Conservation (phyloP, 441 rosid species). For the Macaranga tanarius region DNA sequence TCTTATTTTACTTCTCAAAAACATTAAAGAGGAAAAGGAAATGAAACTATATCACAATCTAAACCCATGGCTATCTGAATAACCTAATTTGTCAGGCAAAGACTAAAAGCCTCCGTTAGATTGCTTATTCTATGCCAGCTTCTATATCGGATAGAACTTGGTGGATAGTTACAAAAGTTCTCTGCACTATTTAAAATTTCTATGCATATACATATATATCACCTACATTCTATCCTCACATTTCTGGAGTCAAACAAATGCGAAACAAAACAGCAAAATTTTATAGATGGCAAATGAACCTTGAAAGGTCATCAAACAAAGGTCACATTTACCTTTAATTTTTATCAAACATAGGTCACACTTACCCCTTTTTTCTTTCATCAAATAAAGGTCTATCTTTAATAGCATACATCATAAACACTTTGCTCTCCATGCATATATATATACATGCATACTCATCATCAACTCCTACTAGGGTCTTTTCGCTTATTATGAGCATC, state of each 20-base stretch:
- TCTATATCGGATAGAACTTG: neutral
- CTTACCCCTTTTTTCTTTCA: no score
- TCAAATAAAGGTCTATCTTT: neutral
- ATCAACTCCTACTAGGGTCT: neutral
- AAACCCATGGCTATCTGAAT: neutral
- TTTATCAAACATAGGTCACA: no score
- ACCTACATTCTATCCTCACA: neutral
- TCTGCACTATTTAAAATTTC: no score
- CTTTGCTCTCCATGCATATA: neutral
- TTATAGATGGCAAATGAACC: neutral
- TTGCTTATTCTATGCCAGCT: neutral
- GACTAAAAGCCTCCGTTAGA: neutral
- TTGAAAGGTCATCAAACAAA: neutral
- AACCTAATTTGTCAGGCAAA: neutral
- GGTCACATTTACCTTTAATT: no score
- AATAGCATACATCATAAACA: neutral
- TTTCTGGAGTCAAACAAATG: neutral
- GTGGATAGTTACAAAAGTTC: no score
- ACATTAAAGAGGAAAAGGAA: neutral
- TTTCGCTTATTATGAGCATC: neutral
- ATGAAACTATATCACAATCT: neutral
- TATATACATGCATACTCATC: neutral
- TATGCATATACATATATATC: neutral
- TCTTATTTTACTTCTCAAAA: no score
- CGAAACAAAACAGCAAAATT: neutral